Base-by-base conservation (phyloP, 225 moss, liverwort and hornwort genomes). In the Ulota crispa region DNA sequence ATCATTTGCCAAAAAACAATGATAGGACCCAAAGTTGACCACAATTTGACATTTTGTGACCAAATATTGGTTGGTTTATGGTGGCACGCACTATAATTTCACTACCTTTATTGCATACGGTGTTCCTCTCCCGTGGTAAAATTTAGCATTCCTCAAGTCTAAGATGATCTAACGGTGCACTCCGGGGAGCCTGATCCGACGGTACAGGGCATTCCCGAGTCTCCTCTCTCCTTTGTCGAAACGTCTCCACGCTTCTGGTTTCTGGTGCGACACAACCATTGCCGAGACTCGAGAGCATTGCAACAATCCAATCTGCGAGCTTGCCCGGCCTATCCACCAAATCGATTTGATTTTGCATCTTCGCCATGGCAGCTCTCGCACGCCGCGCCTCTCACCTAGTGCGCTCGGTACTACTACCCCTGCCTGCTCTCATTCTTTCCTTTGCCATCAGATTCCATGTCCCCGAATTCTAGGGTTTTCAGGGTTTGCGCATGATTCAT, bases 351-450 rank as follows among this genome's bases (percentile, higher is more conserved):
- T 52, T 54, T 47, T 56, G 57, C 83, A 23, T 41, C 57, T 18
- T 67, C 73, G 85, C 34, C 66, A 89, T 89, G 89, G 89, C 89
- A 83, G 78, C 87, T 55, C 85, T 89, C 2, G 83, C 87, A 45
- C 87, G 89, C 66, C 89, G 87, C 50, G 85, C 81, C 54, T 75
- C 80, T 23, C 67, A 81, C 13, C 66, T 89, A 31, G n/a, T 85
- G 71, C 87, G 89, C 78, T 75, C 85, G 85, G 89, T 89, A 86
- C 70, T 39, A 39, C 39, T 34, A 34, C 39, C 36, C 13, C 8
- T 3, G 4, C 24, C 61, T 39, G 14, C 30, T 18, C 4, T n/a
- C 19, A 32, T 54, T 28, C 54, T 0, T 47, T 15, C 39, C 39
- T 39, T 45, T 23, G 6, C 20, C 14, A 30, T 14, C 39, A 23